Evolutionary conservation across 2,329 filamentous ascomycete genomes (phyloP).

Genomic region (Calonectria pteridis): DNA sequence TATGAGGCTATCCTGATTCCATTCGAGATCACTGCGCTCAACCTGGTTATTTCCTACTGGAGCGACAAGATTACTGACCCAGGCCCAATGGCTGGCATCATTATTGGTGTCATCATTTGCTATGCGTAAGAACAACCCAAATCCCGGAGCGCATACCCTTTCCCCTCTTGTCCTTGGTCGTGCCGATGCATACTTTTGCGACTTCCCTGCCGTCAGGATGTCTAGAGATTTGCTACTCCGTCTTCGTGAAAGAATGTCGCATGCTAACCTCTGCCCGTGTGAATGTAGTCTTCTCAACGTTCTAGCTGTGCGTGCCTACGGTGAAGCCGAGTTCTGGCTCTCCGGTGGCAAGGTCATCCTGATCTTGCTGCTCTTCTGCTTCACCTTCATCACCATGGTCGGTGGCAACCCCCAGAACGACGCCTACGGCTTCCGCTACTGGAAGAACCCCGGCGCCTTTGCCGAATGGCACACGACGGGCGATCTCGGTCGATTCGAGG

Average conservation of each 20-base stretch:
- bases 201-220: background rate
- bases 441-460: conserved; percentile 60
- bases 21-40: conserved; percentile 58
- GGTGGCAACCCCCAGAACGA: conserved; percentile 80
- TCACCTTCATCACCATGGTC: conserved; percentile 85
- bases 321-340: conserved; percentile 80
- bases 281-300: conserved; percentile 67
- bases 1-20: conserved; percentile 59
- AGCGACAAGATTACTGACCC: conserved; percentile 65
- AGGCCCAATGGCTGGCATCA: conserved; percentile 75
- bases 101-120: conserved; percentile 65
- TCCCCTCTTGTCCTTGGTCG: conserved; percentile 20
- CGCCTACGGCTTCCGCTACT: conserved; percentile 78
- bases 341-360: conserved; percentile 74
- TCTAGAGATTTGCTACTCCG: conserved; percentile 18
- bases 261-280: conserved; percentile 47
- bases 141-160: conserved; percentile 1
- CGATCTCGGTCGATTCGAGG: conserved; percentile 75
- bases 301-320: conserved; percentile 74
- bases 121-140: conserved; percentile 63
- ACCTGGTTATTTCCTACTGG: conserved; percentile 58
- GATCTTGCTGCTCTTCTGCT: conserved; percentile 75
- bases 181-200: conserved; percentile 16
- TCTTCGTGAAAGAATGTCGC: conserved; percentile 17
- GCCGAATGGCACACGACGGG: conserved; percentile 70